phyloP scores from a whole-genome alignment of 1,284 basidiomycete genomes.

The Flammula alnicola region DNA sequence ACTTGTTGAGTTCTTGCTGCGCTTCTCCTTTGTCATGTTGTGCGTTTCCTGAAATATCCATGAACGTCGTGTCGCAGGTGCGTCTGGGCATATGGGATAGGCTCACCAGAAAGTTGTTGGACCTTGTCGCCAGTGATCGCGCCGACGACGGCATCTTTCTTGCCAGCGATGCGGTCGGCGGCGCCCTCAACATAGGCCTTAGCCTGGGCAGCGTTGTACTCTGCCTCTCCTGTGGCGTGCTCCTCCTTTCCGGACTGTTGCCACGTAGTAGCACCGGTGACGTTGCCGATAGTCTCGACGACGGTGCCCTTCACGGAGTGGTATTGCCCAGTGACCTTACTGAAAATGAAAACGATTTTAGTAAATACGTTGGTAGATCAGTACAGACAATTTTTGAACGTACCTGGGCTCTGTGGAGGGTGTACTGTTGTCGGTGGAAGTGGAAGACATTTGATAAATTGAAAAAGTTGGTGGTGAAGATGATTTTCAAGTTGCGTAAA shows the following conservation, averaged over 20 bases:
- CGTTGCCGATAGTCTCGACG: conserved; percentile 62
- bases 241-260: conserved; percentile 62
- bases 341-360: conserved; percentile 14
- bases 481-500: not conserved
- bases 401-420: conserved; percentile 26
- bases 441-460: conserved; percentile 3
- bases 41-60: conserved; percentile 47
- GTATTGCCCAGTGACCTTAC: conserved; percentile 62
- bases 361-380: not conserved
- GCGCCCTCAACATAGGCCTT: conserved; percentile 65
- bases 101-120: conserved; percentile 33
- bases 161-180: conserved; percentile 62
- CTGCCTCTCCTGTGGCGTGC: conserved; percentile 67
- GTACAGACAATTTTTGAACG: not conserved
- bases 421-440: not conserved
- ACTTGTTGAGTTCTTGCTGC: conserved; percentile 56
- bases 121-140: conserved; percentile 50
- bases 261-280: conserved; percentile 53
- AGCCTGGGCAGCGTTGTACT: conserved; percentile 60
- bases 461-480: not conserved
- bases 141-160: conserved; percentile 71
- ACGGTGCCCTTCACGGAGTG: conserved; percentile 61
- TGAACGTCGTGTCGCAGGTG: not conserved
- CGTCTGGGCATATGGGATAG: not conserved
- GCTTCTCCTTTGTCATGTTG: conserved; percentile 64